Base-by-base conservation (phyloP, 139 green algal genomes). In the Pleodorina starrii region DNA sequence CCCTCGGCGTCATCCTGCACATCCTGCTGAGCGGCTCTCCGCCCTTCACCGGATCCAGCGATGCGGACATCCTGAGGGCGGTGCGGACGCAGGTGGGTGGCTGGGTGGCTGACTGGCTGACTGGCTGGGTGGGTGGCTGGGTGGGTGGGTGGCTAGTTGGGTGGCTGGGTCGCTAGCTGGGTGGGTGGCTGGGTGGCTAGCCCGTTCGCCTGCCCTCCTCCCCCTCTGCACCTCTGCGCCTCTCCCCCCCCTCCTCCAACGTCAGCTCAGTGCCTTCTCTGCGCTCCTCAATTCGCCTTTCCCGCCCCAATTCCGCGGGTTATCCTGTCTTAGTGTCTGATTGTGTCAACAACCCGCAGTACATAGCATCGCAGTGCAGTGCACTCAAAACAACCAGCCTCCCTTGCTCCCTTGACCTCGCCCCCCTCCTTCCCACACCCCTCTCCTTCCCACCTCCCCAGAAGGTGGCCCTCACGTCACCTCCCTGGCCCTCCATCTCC, bases 1-100 rank as follows among this genome's bases (percentile, higher is more conserved):
- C 12, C 23, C 50, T 84, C 25, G 91, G 91, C 44, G 73, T 93
- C 10, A 79, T 92, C 25, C 78, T 93, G 87, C 90, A 90, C 84
- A 90, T 93, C 60, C 54, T 89, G n/a, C 79, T 93, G 69, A 69
- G 36, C 32, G 87, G 91, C 10, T 82, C 80, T 27, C 51, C 91
- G 35, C 91, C 91, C 48, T 93, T 92, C 86, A 77, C 84, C 1
- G 91, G 91, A 3, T 35, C 29, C 48, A 63, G 68, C 32, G 83
- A 89, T 54, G 48, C 63, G 19, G 81, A 87, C 35, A 79, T 87
- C n/a, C 12, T 87, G 42, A 27, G 35, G 63, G 43, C 63, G 9
- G 63, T 87, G n/a, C 43, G 32, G 23, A 79, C 51, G 0, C 35
- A 85, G 78, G 78, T 85, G 35, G 12, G 78, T 50, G 48, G 32